Conservation (phyloP, 1,284 basidiomycete genomes). For the Tranzscheliella williamsii region DNA sequence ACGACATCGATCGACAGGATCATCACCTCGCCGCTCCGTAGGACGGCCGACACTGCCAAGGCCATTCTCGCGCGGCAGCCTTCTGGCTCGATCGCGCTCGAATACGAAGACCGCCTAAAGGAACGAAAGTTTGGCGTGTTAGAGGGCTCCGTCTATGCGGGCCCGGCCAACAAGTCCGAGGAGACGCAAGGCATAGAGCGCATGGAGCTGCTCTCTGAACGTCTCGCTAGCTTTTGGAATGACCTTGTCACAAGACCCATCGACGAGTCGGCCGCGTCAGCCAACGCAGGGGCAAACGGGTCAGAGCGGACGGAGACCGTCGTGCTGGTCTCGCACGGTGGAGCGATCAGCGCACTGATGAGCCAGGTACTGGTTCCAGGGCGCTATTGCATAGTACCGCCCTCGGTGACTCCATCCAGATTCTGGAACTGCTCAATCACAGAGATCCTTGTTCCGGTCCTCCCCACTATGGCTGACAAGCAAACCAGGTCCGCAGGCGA, state of each 20-base stretch:
- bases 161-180: conserved; percentile 34
- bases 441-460: conserved; percentile 39
- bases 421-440: conserved; percentile 59
- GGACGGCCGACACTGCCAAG: conserved; percentile 36
- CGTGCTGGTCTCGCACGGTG: conserved; percentile 55
- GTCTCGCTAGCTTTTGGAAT: conserved; percentile 46
- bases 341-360: conserved; percentile 48
- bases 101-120: conserved; percentile 46
- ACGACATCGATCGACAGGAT: conserved; percentile 40
- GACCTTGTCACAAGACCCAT: conserved; percentile 25
- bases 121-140: conserved; percentile 54
- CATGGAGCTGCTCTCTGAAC: conserved; percentile 29
- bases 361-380: conserved; percentile 42
- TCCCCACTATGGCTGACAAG: background rate
- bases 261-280: background rate
- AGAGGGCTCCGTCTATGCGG: conserved; percentile 47
- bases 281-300: background rate
- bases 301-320: conserved; percentile 27
- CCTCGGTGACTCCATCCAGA: conserved; percentile 21
- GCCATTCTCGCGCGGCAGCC: conserved; percentile 16
- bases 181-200: conserved; percentile 52
- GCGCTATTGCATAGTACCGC: conserved; percentile 25
- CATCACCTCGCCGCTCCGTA: conserved; percentile 48
- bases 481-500: conserved; percentile 4
- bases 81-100: conserved; percentile 1